A percentile compares a stretch with the other conserved stretches of the same genome.
phyloP scores from a whole-genome alignment of 2,329 filamentous ascomycete genomes.

The Aschersonia sp. region DNA sequence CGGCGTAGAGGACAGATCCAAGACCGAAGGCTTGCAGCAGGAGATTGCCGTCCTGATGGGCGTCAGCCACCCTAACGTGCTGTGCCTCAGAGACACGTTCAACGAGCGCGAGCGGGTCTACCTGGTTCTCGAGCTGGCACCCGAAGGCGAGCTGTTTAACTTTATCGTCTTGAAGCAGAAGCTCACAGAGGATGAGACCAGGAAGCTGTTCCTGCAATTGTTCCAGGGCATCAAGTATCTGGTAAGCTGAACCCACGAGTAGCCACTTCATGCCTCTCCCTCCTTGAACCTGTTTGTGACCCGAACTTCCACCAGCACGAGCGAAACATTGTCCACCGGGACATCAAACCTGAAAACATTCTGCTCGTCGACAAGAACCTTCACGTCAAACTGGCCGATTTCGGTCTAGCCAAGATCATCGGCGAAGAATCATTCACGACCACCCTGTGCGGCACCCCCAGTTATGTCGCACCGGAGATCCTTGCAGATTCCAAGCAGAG shows the following conservation, averaged over 20 bases:
- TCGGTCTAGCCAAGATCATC: constrained; percentile 95
- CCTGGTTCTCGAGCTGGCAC: constrained; percentile 75
- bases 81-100: constrained; percentile 91
- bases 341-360: constrained; percentile 97
- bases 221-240: constrained; percentile 93
- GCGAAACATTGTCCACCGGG: constrained; percentile 89
- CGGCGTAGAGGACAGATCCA: constrained; percentile 69
- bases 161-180: constrained; percentile 85
- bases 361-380: constrained; percentile 73
- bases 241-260: constrained; percentile 34
- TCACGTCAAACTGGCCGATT: constrained; percentile 85
- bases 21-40: constrained; percentile 76
- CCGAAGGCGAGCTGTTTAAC: constrained; percentile 93
- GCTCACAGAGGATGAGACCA: constrained; percentile 66
- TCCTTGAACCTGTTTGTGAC: too few species aligned
- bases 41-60: constrained; percentile 95
- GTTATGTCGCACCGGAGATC: constrained; percentile 93
- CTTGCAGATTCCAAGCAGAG: constrained; percentile 67
- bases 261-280: too few species aligned
- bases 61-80: constrained; percentile 85
- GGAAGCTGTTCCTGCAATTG: constrained; percentile 78
- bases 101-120: constrained; percentile 85
- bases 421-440: constrained; percentile 97
- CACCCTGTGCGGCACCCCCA: constrained; percentile 90
- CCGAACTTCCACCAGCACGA: constrained; percentile 52